Base-by-base conservation (phyloP, 2,329 filamentous ascomycete species). In the Cercospora zeina region DNA sequence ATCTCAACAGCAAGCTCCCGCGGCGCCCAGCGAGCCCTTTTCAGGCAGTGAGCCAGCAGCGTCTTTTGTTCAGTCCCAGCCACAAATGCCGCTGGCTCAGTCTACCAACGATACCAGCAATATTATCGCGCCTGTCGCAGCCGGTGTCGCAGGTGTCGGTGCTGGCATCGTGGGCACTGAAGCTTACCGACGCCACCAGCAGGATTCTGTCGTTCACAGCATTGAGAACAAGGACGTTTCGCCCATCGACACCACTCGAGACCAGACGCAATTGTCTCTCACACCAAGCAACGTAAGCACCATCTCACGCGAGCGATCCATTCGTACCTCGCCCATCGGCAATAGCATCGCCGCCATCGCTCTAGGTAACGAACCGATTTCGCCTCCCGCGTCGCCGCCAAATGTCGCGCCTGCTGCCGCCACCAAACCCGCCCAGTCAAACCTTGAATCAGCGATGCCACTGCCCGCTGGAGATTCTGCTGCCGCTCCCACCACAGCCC, bases 91-190 rank as follows among this genome's bases (percentile, higher is more conserved):
- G 61, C 61, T 65, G 56, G 53, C 65, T 58, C 55, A 62, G 42
- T 62, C 65, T 65, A 62, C 50, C 45, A 75, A 74, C 54, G 74
- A 76, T 62, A 74, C 78, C 56, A 80, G 80, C 14, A 77, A 81
- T 31, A 86, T 83, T 83, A 80, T 85, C 75, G 80, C 77, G 21
- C 81, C 81, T 34, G 77, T 76, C n/a, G 79, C 78, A 11, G 73
- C 65, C 5, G 75, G 72, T 37, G 73, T 67, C 19, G 80, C 76
- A 9, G 78, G 78, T 34, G 76, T 69, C 33, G 78, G 78, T 47
- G 79, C 77, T 31, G 77, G 77, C 7, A 71, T 62, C 9, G 47
- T 70, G 10, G 69, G 69, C n/a, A 56, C 67, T 11, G 67, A 70
- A 31, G 67, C 67, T 33, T 70, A 69, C 37, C 62, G 61, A 13